phyloP scores from a whole-genome alignment of 257 asterid species.

The Scutellaria minor region DNA sequence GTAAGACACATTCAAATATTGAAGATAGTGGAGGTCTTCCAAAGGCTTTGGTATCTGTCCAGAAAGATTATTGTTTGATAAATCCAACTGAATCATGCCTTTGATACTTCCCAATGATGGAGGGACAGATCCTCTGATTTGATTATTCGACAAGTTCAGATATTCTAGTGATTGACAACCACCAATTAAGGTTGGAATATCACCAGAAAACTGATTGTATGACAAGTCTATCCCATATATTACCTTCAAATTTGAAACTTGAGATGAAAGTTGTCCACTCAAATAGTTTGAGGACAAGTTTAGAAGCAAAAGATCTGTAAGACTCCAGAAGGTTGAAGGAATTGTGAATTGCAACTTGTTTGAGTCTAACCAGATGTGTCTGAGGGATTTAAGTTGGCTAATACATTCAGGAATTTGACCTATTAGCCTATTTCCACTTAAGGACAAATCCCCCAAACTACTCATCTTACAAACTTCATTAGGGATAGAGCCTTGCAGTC shows the following conservation, averaged over 20 bases:
- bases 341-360: background rate
- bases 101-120: background rate
- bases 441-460: too few species aligned
- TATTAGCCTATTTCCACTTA: too few species aligned
- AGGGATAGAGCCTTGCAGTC: too few species aligned
- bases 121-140: background rate
- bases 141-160: background rate
- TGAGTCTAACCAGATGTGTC: background rate
- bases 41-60: constrained; percentile 5
- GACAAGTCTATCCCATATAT: background rate
- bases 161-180: background rate
- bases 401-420: too few species aligned
- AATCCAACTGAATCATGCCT: background rate
- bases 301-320: background rate
- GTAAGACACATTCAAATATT: background rate
- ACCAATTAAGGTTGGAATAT: background rate
- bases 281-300: background rate
- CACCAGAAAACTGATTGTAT: background rate
- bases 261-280: constrained; percentile 1
- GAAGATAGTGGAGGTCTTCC: background rate
- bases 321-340: background rate
- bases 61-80: background rate
- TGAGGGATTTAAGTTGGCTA: background rate
- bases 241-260: background rate
- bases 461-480: too few species aligned